Conservation (phyloP, 176 grass and related monocot species). For the Alloteropsis semialata region DNA sequence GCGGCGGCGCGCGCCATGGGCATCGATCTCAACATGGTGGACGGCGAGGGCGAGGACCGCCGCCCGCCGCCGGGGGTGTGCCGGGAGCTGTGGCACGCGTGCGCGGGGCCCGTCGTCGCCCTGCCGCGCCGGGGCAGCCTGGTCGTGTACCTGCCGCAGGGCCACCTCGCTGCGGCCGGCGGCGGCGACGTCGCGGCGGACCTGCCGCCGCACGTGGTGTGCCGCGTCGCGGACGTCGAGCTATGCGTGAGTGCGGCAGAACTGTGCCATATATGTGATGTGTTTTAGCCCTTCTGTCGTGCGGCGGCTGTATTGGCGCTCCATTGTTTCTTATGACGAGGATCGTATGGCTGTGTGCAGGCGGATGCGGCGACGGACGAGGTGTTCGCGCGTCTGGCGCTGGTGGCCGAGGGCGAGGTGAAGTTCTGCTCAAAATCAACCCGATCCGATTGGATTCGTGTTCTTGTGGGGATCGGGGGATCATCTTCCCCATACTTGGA, state of each 20-base stretch:
- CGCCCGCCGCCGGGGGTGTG: conserved; percentile 46
- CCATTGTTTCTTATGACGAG: not conserved
- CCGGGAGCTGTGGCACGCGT: conserved; percentile 95
- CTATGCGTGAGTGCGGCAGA: conserved; percentile 66
- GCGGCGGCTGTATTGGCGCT: not conserved
- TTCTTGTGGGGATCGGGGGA: not conserved
- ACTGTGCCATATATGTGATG: not conserved
- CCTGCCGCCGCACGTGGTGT: conserved; percentile 79
- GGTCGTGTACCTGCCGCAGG: conserved; percentile 96
- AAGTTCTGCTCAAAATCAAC: not conserved
- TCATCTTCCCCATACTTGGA: not conserved
- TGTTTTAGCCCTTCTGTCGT: not conserved
- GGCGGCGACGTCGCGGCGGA: conserved; percentile 34
- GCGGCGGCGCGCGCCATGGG: conserved; percentile 47
- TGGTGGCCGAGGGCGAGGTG: conserved; percentile 79
- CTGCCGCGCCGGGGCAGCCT: conserved; percentile 80
- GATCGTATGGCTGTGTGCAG: conserved; percentile 41
- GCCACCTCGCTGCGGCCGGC: conserved; percentile 67
- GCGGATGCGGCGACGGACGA: conserved; percentile 91
- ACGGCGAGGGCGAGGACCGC: conserved; percentile 46
- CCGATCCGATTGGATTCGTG: not conserved
- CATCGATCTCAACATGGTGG: conserved; percentile 84
- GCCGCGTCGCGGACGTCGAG: conserved; percentile 81
- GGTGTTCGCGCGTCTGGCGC: conserved; percentile 80
- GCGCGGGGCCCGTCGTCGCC: conserved; percentile 72